Percentiles rank a stretch among this genome's conserved stretches.
phyloP scores from a whole-genome alignment of 164 flowering plant genomes.

The Berberis vulgaris region DNA sequence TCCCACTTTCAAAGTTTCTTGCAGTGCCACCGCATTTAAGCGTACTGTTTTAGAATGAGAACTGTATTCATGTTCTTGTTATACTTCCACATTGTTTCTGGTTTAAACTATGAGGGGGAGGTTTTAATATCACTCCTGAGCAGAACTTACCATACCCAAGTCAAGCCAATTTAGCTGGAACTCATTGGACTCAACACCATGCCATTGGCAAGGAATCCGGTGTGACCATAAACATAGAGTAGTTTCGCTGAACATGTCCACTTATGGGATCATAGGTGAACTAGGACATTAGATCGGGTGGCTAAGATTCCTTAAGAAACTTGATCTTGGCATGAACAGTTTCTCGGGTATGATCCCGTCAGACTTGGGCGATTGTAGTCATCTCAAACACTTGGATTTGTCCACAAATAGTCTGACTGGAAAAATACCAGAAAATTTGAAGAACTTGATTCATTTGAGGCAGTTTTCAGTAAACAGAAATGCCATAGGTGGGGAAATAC shows the following conservation, averaged over 20 bases:
- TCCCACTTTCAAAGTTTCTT: no score
- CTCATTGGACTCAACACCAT: slow-evolving; percentile 42
- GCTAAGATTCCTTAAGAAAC: slow-evolving; percentile 22
- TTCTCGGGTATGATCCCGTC: slow-evolving; percentile 41
- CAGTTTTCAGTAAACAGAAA: slow-evolving; percentile 29
- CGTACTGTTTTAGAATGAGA: no score
- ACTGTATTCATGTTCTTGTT: no score
- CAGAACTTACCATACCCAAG: slow-evolving; percentile 32
- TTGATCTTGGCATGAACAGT: slow-evolving; percentile 33
- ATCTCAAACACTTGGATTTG: slow-evolving; percentile 31
- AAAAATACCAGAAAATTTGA: slow-evolving; percentile 27
- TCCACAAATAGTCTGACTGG: slow-evolving; percentile 37
- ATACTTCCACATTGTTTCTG: no score
- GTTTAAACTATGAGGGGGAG: neutral
- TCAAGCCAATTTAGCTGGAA: slow-evolving; percentile 31
- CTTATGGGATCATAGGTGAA: slow-evolving; percentile 32
- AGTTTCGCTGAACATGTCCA: slow-evolving; percentile 28
- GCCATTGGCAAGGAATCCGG: slow-evolving; percentile 49
- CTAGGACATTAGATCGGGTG: slow-evolving; percentile 48
- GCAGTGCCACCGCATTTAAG: no score
- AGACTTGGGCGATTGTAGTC: slow-evolving; percentile 35
- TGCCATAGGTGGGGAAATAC: slow-evolving; percentile 37
- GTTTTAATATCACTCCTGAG: neutral
- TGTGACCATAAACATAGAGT: slow-evolving; percentile 26
- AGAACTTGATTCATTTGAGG: slow-evolving; percentile 20